A percentile compares a stretch with the other conserved stretches of the same genome.
phyloP scores from a whole-genome alignment of 164 flowering plant species.

The Annona squamosa region DNA sequence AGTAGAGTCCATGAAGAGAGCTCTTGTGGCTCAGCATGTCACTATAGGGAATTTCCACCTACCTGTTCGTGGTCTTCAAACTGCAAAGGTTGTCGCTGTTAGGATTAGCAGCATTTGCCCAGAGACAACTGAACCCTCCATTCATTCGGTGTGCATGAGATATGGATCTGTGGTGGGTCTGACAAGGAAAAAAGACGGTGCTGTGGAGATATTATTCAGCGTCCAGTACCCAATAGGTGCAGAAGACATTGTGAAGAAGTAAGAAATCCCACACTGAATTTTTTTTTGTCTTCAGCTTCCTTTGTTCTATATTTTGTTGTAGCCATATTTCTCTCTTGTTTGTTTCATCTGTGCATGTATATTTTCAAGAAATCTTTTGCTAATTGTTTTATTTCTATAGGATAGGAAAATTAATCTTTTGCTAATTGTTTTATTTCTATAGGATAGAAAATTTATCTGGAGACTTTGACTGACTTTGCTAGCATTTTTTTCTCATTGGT shows the following conservation, averaged over 20 bases:
- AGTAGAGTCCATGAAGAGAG: constrained; percentile 25
- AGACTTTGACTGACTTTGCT: too few species aligned
- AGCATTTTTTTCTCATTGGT: too few species aligned
- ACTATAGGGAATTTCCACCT: constrained; percentile 10
- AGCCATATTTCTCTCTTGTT: neutral
- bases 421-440: too few species aligned
- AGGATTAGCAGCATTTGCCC: constrained; percentile 26
- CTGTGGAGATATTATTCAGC: constrained; percentile 24
- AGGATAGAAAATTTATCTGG: too few species aligned
- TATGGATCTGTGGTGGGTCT: constrained; percentile 29
- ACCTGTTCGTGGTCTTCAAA: constrained; percentile 15
- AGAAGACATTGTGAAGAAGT: constrained; percentile 17
- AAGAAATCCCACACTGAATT: constrained; percentile 8
- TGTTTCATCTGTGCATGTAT: neutral
- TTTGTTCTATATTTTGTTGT: neutral
- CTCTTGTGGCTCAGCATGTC: constrained; percentile 16
- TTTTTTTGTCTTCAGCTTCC: too few species aligned
- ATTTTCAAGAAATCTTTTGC: too few species aligned
- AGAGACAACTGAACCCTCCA: constrained; percentile 20
- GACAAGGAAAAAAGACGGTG: constrained; percentile 20
- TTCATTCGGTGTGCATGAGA: constrained; percentile 28
- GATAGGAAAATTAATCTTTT: too few species aligned
- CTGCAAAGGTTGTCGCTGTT: constrained; percentile 13
- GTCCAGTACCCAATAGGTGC: constrained; percentile 10
- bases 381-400: too few species aligned